Evolutionary conservation across 495 filamentous ascomycete species (phyloP).

Genomic region (Xylaria sp.): DNA sequence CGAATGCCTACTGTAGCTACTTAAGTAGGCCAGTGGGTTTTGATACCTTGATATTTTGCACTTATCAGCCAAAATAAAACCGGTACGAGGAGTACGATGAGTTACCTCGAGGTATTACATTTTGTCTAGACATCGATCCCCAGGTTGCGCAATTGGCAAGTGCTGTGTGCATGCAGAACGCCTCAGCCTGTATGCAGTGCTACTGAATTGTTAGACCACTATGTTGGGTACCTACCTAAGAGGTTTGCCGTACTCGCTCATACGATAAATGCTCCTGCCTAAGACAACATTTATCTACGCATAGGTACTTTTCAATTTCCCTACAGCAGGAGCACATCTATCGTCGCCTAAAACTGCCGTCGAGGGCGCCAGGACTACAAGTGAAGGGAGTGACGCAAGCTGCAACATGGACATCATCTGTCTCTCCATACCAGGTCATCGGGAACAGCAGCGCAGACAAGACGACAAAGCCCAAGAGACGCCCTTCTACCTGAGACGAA

Average conservation of each 20-base stretch:
- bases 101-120: not conserved
- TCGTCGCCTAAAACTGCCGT: conserved; percentile 10
- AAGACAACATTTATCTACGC: not conserved
- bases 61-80: not conserved
- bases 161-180: conserved; percentile 3
- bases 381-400: conserved; percentile 19
- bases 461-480: not conserved
- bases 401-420: conserved; percentile 4
- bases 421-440: conserved; percentile 25
- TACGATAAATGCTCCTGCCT: not conserved
- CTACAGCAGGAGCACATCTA: not conserved
- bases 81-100: not conserved
- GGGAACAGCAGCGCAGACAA: conserved; percentile 4
- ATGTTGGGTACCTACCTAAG: not conserved
- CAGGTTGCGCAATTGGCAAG: not conserved
- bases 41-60: conserved; percentile 2
- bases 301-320: not conserved
- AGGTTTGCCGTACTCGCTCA: not conserved
- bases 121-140: not conserved
- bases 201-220: not conserved
- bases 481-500: conserved; percentile 23
- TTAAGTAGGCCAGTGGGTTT: not conserved
- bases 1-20: too few species aligned
- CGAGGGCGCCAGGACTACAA: not conserved
- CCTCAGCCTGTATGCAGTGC: not conserved